phyloP scores from a whole-genome alignment of 192 early-diverging fungal species.

The Umbelopsis ramanniana region DNA sequence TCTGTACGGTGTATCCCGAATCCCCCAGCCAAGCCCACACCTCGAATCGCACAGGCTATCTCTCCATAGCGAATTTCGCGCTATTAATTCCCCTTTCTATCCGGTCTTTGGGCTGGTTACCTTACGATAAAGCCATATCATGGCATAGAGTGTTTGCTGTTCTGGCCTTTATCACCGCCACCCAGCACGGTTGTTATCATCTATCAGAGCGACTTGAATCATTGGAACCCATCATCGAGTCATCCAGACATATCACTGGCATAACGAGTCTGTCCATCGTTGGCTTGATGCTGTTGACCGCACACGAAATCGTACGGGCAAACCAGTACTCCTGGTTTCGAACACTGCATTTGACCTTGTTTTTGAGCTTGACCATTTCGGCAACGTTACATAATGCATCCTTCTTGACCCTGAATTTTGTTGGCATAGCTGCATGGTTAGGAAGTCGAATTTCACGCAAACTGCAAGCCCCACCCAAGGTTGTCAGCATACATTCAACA shows the following conservation, averaged over 20 bases:
- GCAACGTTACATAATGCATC: neutral
- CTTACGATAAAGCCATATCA: neutral
- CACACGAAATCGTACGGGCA: neutral
- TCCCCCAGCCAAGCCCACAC: neutral
- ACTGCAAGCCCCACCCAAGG: neutral
- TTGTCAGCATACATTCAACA: neutral
- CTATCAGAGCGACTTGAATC: neutral
- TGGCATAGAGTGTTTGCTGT: slow-evolving; percentile 14
- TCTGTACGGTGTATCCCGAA: neutral
- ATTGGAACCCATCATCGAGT: slow-evolving; percentile 3
- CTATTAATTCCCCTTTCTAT: slow-evolving; percentile 4
- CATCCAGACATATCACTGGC: neutral
- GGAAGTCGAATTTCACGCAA: neutral
- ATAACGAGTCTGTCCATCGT: neutral
- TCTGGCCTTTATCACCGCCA: neutral
- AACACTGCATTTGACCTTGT: neutral
- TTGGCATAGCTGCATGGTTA: neutral
- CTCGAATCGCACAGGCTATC: slow-evolving; percentile 1
- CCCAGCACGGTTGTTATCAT: slow-evolving; percentile 9
- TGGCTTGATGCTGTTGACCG: neutral
- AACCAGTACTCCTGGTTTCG: slow-evolving; percentile 4
- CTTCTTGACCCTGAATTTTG: neutral
- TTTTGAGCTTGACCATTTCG: neutral
- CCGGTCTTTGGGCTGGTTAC: neutral
- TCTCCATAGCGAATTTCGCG: neutral